phyloP scores from a whole-genome alignment of 2,329 filamentous ascomycete species.

The Penicillium griseofulvum region DNA sequence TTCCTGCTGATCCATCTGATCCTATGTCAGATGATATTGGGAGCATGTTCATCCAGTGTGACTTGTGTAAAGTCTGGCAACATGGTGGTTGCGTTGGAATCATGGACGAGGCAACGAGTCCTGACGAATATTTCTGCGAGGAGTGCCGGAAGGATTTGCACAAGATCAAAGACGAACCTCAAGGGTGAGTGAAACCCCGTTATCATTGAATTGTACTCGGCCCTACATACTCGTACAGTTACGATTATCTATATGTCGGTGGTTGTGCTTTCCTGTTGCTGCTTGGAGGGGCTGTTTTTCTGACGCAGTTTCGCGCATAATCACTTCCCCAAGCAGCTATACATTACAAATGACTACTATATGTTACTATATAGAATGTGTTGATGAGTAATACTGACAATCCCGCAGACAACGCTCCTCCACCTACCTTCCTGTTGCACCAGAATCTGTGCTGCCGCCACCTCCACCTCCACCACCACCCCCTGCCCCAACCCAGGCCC shows the following conservation, averaged over 20 bases:
- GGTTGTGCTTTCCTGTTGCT: background rate
- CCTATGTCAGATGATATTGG: constrained; percentile 77
- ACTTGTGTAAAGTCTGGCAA: constrained; percentile 97
- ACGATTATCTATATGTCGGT: background rate
- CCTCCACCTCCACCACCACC: background rate
- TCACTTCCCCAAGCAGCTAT: background rate
- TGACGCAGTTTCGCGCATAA: background rate
- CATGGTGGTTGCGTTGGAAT: constrained; percentile 97
- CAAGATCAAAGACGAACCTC: constrained; percentile 72
- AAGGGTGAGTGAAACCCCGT: constrained; percentile 66
- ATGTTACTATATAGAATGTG: constrained; percentile 6
- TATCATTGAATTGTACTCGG: background rate
- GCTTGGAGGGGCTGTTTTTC: constrained; percentile 6
- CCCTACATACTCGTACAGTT: background rate
- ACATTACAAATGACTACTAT: background rate
- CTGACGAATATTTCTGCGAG: constrained; percentile 98
- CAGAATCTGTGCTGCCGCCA: constrained; percentile 18
- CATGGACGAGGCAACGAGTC: constrained; percentile 86
- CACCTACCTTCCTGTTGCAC: constrained; percentile 60
- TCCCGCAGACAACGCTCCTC: constrained; percentile 59
- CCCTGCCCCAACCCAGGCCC: background rate
- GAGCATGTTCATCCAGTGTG: constrained; percentile 96
- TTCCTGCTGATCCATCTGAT: constrained; percentile 58
- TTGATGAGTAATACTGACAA: constrained; percentile 29
- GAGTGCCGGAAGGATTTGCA: constrained; percentile 89